Evolutionary conservation across 2,329 filamentous ascomycete species (phyloP), one percentile per base, ranked within the genome.

Genomic region (Nigrograna mackinnonii): DNA sequence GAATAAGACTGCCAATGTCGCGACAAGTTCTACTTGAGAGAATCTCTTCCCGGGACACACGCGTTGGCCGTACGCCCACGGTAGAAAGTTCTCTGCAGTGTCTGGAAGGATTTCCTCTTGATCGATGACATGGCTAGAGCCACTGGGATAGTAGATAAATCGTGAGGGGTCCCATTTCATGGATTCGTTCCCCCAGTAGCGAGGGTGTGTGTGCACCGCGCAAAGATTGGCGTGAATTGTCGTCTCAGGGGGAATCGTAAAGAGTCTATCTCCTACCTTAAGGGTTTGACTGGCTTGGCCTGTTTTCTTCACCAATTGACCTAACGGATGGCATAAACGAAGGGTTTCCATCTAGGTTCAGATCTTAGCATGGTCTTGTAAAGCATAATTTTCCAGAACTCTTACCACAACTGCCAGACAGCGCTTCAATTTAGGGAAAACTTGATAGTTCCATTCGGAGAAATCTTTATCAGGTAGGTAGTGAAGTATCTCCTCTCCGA

Each of bases 361-460:
- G n/a, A n/a, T n/a, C n/a, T n/a, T n/a, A n/a, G n/a, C n/a, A n/a
- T n/a, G n/a, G n/a, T n/a, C n/a, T n/a, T n/a, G n/a, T n/a, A n/a
- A n/a, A n/a, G n/a, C n/a, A n/a, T n/a, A n/a, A n/a, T n/a, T n/a
- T n/a, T n/a, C n/a, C n/a, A n/a, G n/a, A 17, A 50, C 43, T 20
- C 39, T 20, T 55, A 75, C 66, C 71, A 80, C 74, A 16, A 79
- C 44, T 5, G 74, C 72, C 18, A 76, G 54, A 38, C 65, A 68
- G 1, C 77, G 67, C 13, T 62, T 63, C 16, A 73, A 65, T 43
- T 62, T 65, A 2, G 76, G 71, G 45, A 71, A 80, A 1, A 66
- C 48, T 0, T 62, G 54, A 2, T 67, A 76, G 11, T 68, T 53
- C 62, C 62, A 70, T 11, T 55, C 57, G 39, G 0, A 38, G 12